Percentiles rank a stretch among this genome's conserved stretches.
Conservation (phyloP, 495 filamentous ascomycete genomes). For the Penicillium silybi region DNA sequence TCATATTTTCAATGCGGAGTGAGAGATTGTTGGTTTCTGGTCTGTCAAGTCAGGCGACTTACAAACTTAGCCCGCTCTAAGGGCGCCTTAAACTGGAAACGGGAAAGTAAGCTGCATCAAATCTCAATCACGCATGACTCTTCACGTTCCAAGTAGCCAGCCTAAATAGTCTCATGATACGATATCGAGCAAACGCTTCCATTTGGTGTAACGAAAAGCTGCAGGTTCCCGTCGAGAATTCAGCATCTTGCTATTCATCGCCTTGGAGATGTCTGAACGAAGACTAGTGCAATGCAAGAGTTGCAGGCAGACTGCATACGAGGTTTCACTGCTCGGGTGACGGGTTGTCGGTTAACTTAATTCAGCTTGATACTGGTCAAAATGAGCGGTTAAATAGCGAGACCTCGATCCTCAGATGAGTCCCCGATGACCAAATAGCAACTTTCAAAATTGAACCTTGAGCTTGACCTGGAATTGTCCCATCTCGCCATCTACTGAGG, state of each 20-base stretch:
- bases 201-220: constrained; percentile 2
- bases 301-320: not conserved
- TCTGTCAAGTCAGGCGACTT: not conserved
- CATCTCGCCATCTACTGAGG: too few relatives aligned
- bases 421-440: not conserved
- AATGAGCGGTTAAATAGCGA: not conserved
- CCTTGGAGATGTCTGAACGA: not conserved
- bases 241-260: not conserved
- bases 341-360: not conserved
- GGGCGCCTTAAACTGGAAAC: not conserved
- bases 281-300: not conserved
- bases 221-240: constrained; percentile 1
- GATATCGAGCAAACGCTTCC: not conserved
- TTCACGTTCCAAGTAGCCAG: not conserved
- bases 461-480: too few relatives aligned
- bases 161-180: not conserved
- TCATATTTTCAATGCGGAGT: constrained; percentile 28
- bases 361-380: not conserved
- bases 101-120: not conserved
- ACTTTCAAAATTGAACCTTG: not conserved
- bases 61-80: not conserved
- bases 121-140: not conserved
- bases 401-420: not conserved
- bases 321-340: not conserved
- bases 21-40: not conserved